Percentiles rank a stretch among this genome's conserved stretches.
phyloP scores from a whole-genome alignment of 2,329 filamentous ascomycete species.

The Trichothecium roseum region DNA sequence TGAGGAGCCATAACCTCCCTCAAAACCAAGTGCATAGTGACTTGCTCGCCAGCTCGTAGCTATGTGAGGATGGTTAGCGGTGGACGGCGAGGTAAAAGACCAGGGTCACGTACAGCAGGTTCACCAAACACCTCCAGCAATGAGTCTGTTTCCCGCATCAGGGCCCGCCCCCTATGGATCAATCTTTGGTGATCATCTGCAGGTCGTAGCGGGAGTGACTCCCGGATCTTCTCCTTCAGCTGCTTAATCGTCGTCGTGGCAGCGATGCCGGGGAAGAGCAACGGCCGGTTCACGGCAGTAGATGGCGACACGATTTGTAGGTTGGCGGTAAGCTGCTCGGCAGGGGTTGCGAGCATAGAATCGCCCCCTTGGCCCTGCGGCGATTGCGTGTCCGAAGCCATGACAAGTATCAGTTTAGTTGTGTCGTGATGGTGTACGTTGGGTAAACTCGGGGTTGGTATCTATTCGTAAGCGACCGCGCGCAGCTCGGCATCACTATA shows the following conservation, averaged over 20 bases:
- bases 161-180: slow-evolving; percentile 48
- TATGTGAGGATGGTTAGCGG: slow-evolving; percentile 13
- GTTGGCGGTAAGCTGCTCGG: slow-evolving; percentile 33
- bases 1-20: slow-evolving; percentile 25
- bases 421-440: no score
- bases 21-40: slow-evolving; percentile 44
- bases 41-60: slow-evolving; percentile 33
- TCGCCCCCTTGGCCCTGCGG: neutral
- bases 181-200: slow-evolving; percentile 45
- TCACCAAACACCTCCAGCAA: slow-evolving; percentile 47
- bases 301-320: slow-evolving; percentile 51
- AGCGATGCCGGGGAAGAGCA: slow-evolving; percentile 38
- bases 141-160: slow-evolving; percentile 43
- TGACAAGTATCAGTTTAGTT: no score
- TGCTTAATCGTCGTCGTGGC: slow-evolving; percentile 42
- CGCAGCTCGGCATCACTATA: no score
- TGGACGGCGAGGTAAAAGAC: slow-evolving; percentile 4
- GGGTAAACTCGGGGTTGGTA: no score
- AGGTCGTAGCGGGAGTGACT: slow-evolving; percentile 37
- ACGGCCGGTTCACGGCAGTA: slow-evolving; percentile 36
- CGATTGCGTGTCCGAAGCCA: no score
- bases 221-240: slow-evolving; percentile 48
- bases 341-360: slow-evolving; percentile 7
- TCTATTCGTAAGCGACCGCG: no score
- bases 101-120: slow-evolving; percentile 31